Evolutionary conservation across 352 stramenopile species (phyloP).

Genomic region (Peronospora farinosa): DNA sequence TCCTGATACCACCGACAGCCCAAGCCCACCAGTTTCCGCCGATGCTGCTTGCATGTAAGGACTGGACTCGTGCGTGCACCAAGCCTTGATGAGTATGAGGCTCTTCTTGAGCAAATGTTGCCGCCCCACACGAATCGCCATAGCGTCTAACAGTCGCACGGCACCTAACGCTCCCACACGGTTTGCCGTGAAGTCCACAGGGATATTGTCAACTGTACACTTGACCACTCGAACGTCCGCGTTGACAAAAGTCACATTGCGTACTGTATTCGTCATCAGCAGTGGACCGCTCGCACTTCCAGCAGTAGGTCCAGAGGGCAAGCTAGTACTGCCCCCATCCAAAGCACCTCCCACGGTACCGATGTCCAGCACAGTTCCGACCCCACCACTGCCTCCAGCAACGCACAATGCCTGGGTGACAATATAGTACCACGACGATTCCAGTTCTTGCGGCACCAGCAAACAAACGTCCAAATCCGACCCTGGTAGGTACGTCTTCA

Average conservation of each 20-base stretch:
- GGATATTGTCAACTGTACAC: constrained; percentile 88
- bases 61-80: constrained; percentile 83
- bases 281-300: constrained; percentile 9
- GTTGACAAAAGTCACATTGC: constrained; percentile 89
- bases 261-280: constrained; percentile 54
- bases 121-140: constrained; percentile 68
- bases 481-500: constrained; percentile 87
- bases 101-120: constrained; percentile 85
- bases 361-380: constrained; percentile 27
- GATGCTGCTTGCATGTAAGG: constrained; percentile 42
- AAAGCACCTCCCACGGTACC: constrained; percentile 7
- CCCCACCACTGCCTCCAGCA: constrained; percentile 36
- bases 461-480: constrained; percentile 83
- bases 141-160: constrained; percentile 78
- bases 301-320: constrained; percentile 11
- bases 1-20: constrained; percentile 7
- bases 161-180: constrained; percentile 72
- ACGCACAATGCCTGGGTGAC: constrained; percentile 82
- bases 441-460: constrained; percentile 70
- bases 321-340: constrained; percentile 20
- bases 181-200: constrained; percentile 86
- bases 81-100: constrained; percentile 86
- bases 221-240: constrained; percentile 85
- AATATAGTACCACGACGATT: constrained; percentile 79
- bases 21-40: constrained; percentile 14